Base-by-base conservation (phyloP, 805 yeast genomes). In the Pichia thaimueangensis region DNA sequence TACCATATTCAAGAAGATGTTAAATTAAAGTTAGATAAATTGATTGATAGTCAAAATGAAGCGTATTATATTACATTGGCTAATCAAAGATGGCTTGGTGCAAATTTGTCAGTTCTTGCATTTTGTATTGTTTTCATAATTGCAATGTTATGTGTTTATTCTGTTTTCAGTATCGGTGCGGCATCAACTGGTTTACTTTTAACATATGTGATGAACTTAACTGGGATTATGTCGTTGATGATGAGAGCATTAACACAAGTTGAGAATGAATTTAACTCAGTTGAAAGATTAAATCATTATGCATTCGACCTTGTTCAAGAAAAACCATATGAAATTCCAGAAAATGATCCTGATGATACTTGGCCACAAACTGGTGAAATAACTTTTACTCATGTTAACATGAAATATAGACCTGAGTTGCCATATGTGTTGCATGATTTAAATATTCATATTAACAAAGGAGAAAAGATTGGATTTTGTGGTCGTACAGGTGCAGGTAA, bases 401-500 rank as follows among this genome's bases (percentile, higher is more conserved):
- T 80, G 64, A 68, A 74, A 23, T 80, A 80, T 55, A 72, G 85
- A 60, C 77, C 74, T 1, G 82, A 74, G 0, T 64, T 79, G 41
- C 86, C 86, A 8, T 62, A 73, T 32, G 83, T 77, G 3, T 64
- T 80, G 55, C 73, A 73, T 41, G 51, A 70, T 45, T 51, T 79
- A 44, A 58, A 50, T 30, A 55, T 70, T 52, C 62, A 44, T 5
- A 66, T 83, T 27, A 57, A 67, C 7, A 71, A 80, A 0, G 68
- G 73, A 15, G 84, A 84, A 57, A 82, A 80, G 55, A 69, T 86
- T 51, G 95, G 95, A 38, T 76, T 86, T 44, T 83, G 91, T 67
- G 95, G 95, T 30, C 73, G 95, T 58, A 86, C 95, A 0, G 95
- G 95, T 53, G 93, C 94, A 6, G 95, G 95, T 42, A 80, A 79